Base-by-base conservation (phyloP, 768 basidiomycete species). In the Pulveroboletus frians region DNA sequence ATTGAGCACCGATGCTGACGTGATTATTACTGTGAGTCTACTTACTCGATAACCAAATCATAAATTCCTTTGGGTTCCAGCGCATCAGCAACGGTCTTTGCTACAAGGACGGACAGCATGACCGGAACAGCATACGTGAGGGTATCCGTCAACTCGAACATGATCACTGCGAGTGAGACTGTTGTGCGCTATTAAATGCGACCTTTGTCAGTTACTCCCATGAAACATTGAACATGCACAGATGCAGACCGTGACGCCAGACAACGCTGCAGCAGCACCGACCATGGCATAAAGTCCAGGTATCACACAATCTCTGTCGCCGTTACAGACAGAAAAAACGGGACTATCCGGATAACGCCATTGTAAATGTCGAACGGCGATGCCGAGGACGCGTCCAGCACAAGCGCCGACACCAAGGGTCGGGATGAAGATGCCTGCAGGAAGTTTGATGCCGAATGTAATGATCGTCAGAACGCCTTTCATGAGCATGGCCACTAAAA, bases 351-450 rank as follows among this genome's bases (percentile, higher is more conserved):
- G 88, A 59, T 86, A 66, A 35, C 71, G 73, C 58, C 74, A 79
- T 58, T 88, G 86, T 45, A 85, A 57, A 69, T 81, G 85, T 62
- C 94, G 90, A 67, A 97, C 77, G 6, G 71, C 60, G 32, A 96
- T 80, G 31, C 95, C 95, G 31, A 92, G 59, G 31, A 97, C 80
- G 20, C 95, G 78, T 2, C 96, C 96, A 26, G 88, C 88, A 61
- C 92, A 94, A 0, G 94, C 94, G 21, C 95, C 94, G 10, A 95
- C 94, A 13, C 88, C 92, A 8, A 99, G 80, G 0, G 92, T 90
- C 0, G 96, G 96, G 35, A 99, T 91, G 69, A 99, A 99, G 56
- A 98, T 96, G 4, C 96, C 95, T 13, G 93, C 92, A 41, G 88
- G 88, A 15, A 92, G 60, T 60, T 86, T 89, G 71, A 95, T 90